Conservation (phyloP, 768 basidiomycete species). For the Pleurotus platypus region DNA sequence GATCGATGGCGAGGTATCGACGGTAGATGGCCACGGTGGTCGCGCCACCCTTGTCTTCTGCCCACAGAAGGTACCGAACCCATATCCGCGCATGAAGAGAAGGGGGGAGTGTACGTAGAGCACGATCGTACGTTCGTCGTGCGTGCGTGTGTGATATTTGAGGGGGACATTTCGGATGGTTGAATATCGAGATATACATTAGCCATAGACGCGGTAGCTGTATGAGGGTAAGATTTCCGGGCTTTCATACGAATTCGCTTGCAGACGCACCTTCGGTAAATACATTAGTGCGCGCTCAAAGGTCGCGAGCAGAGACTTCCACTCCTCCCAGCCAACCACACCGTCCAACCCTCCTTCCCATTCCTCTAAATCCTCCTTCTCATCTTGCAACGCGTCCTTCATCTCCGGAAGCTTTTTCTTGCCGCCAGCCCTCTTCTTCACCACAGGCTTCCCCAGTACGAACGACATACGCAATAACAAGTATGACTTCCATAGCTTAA, state of each 20-base stretch:
- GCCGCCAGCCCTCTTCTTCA: conserved; percentile 78
- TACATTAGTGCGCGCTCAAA: conserved; percentile 95
- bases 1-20: conserved; percentile 82
- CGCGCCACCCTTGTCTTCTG: conserved; percentile 76
- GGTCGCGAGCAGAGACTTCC: conserved; percentile 82
- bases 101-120: conserved; percentile 88
- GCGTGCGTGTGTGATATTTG: conserved; percentile 85
- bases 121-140: conserved; percentile 90
- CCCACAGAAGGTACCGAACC: conserved; percentile 91
- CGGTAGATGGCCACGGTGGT: conserved; percentile 82
- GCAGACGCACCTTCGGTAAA: conserved; percentile 73
- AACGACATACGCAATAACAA: conserved; percentile 78
- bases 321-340: conserved; percentile 94
- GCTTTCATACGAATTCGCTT: not conserved
- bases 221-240: not conserved
- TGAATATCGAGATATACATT: conserved; percentile 86
- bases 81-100: conserved; percentile 90
- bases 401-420: conserved; percentile 91
- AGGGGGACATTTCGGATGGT: conserved; percentile 86
- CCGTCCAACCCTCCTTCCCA: conserved; percentile 89
- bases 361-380: conserved; percentile 70
- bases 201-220: conserved; percentile 95
- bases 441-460: conserved; percentile 73
- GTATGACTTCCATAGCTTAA: conserved; percentile 96
- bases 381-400: conserved; percentile 86